Base-by-base conservation (phyloP, 2,329 filamentous ascomycete species). In the Myriosclerotinia duriaeana region DNA sequence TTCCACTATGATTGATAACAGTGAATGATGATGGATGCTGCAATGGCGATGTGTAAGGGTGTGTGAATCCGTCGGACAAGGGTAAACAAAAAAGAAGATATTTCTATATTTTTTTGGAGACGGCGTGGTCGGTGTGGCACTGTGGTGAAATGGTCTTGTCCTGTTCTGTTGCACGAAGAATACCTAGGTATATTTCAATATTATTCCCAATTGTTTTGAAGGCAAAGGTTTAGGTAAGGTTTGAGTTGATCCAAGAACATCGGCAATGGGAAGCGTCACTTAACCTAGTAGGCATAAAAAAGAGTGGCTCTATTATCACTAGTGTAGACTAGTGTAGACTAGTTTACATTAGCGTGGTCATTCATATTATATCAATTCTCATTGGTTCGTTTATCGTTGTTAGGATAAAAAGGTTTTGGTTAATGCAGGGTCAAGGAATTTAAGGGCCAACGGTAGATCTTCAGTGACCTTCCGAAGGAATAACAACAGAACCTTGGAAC, bases 301-400 rank as follows among this genome's bases (percentile, higher is more conserved):
- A 64, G 22, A 56, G 61, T 54, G 52, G 61, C 20, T 26, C 53
- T 17, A 11, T 17, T 42, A 14, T 50, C 12, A n/a, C 38, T 65
- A 58, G 53, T 8, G n/a, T 14, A 8, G 34, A n/a, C 38, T 65
- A 58, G 53, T 8, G n/a, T 14, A 8, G 34, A 48, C 34, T 65
- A 59, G 11, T 30, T 14, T 9, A 9, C 14, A 2, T 58, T 65
- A 65, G 63, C n/a, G n/a, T 59, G 63, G 63, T 65, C 63, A 65
- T 65, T 42, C 15, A 5, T 42, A 65, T 65, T 59, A 50, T 59
- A 9, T n/a, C 4, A 30, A 22, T 52, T 65, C 30, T 52, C 3
- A 65, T 65, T 65, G 63, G 63, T 14, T 48, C 36, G 52, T 3
- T 17, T n/a, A 50, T 22, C 46, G 11, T 22, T 12, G 26, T 11